Conservation (phyloP, 306 rosid genomes). For the Pachyrhizus erosus region DNA sequence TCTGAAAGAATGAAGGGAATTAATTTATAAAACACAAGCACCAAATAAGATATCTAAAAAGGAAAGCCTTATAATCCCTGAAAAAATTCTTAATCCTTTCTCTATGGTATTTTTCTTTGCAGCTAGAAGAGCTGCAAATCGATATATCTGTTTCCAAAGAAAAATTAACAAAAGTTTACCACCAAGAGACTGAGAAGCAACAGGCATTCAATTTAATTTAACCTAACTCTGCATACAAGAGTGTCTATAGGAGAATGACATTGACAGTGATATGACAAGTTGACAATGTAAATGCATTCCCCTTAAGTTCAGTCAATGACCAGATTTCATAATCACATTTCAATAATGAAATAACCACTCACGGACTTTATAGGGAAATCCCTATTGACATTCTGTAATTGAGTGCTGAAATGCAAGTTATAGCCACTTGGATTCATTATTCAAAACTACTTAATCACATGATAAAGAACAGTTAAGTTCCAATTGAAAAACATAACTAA, state of each 20-base stretch:
- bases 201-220: constrained; percentile 13
- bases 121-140: constrained; percentile 3
- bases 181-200: constrained; percentile 29
- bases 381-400: constrained; percentile 1
- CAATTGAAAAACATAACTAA: not conserved
- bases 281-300: not conserved
- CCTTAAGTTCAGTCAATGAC: not conserved
- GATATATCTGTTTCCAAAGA: constrained; percentile 12
- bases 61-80: constrained; percentile 7
- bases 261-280: not conserved
- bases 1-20: constrained; percentile 58
- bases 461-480: constrained; percentile 10
- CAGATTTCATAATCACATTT: constrained; percentile 19
- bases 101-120: not conserved
- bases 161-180: not conserved
- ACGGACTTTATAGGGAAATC: not conserved
- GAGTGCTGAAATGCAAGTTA: not conserved
- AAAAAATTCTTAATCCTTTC: constrained; percentile 16
- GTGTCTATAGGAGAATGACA: not conserved
- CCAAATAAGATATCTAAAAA: constrained; percentile 15
- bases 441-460: constrained; percentile 7
- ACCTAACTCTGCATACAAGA: not conserved
- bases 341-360: not conserved
- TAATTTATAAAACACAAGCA: constrained; percentile 35
- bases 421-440: not conserved